Base-by-base conservation (phyloP, 345 rosid species). In the Gossypium bickii region DNA sequence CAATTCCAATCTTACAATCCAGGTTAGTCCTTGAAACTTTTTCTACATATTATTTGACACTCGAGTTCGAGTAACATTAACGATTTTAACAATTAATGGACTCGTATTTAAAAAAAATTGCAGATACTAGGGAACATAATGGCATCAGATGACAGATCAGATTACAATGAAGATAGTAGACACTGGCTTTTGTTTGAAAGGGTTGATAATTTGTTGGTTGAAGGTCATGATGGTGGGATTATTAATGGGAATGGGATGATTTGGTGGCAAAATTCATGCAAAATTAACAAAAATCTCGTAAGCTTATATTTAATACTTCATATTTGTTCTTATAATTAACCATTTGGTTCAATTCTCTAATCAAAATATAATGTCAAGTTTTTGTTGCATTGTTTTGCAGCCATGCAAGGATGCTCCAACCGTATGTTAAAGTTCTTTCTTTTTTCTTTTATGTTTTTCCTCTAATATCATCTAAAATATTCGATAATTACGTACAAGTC, bases 261-360 rank as follows among this genome's bases (percentile, higher is more conserved):
- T 5, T 93, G 98, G 97, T 93, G 98, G 98, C 62, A 90, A 78
- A 88, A 87, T 73, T 93, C 98, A 7, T 93, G 98, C 91, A 93
- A 93, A 87, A 47, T 88, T 76, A 70, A 90, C 59, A 83, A 90
- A 83, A 13, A 78, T 71, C 87, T 85, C 53, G 98, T 90, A 84
- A 76, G 77, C 55, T 25, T 41, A n/a, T 8, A 53, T 17, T n/a
- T 53, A 34, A 4, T 64, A 7, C 12, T 74, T 60, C 47, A 69
- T n/a, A 59, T 58, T 7, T 71, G n/a, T 11, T 27, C 34, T 27
- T 29, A 29, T 0, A 34, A 0, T 34, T 34, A 4, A 5, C 41
- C 8, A 16, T 49, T 11, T 51, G 55, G 17, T 22, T 12, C 12
- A 3, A 17, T n/a, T 66, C 53, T 66, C n/a, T 43, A 44, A 58